Base-by-base conservation (phyloP, 805 yeast genomes). In the Starmerella bombicola region DNA sequence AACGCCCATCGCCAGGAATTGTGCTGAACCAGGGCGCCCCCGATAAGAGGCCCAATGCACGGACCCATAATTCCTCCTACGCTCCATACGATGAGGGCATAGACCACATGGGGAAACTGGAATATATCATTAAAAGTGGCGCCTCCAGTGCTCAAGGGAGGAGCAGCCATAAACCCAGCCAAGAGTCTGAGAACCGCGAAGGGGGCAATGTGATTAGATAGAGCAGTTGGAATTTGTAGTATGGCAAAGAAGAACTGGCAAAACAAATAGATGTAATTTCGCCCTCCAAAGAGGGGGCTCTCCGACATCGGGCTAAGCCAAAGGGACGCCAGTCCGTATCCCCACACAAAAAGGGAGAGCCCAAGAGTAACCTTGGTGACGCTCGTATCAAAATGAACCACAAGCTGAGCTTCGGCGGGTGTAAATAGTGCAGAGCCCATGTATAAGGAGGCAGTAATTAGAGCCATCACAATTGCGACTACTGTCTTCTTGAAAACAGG, bases 251-350 rank as follows among this genome's bases (percentile, higher is more conserved):
- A 30, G 41, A 71, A 58, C 30, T 73, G 55, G 1, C 78, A 63
- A 19, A 58, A 34, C 24, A 67, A 56, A 50, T 73, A 74, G 30
- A 71, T 60, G 26, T 62, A 60, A 35, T 68, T 67, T 45, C 79
- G 62, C 5, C 78, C 78, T 6, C 56, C 54, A 9, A 71, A 68
- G 4, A 31, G 10, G 2, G 54, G 51, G 43, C 67, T 42, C 54
- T 75, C 80, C 7, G 75, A 66, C 51, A 74, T 51, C 5, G 80
- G 79, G 0, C 75, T 65, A 34, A 72, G 68, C 5, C 72, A 47
- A 58, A 74, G 58, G 1, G 77, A 76, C 2, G 78, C 77, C 21
- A 73, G 31, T 33, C 76, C 81, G 51, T 74, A 74, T 4, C 79
- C 80, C 30, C 73, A 51, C 6, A 74, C 78, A 48, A 69, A 75